phyloP scores from a whole-genome alignment of 2,329 filamentous ascomycete genomes.

The Alternaria panax region DNA sequence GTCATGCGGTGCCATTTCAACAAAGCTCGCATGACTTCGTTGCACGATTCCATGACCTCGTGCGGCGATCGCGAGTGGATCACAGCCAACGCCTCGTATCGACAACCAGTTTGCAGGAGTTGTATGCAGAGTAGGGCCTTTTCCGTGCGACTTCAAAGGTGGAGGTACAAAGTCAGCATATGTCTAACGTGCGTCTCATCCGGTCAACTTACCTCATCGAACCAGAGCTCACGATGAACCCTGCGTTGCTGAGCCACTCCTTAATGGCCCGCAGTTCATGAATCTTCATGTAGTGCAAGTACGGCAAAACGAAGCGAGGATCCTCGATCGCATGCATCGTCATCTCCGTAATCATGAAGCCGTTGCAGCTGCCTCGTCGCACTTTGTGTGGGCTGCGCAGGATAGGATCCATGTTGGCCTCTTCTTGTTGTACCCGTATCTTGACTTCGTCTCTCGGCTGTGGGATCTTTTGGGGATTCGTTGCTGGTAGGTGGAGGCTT shows the following conservation, averaged over 20 bases:
- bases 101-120: conserved; percentile 33
- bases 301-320: conserved; percentile 25
- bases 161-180: background rate
- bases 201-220: conserved; percentile 16
- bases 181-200: background rate
- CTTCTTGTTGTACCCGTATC: conserved; percentile 24
- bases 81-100: conserved; percentile 38
- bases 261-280: conserved; percentile 36
- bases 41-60: conserved; percentile 31
- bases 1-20: conserved; percentile 35
- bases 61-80: conserved; percentile 39
- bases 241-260: conserved; percentile 25
- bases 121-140: conserved; percentile 39
- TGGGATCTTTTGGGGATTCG: conserved; percentile 10
- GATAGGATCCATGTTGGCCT: conserved; percentile 6
- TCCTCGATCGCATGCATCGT: conserved; percentile 30
- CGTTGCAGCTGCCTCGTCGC: conserved; percentile 30
- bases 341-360: conserved; percentile 24
- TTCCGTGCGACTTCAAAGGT: conserved; percentile 24
- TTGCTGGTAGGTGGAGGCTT: background rate
- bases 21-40: conserved; percentile 36
- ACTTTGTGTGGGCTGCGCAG: conserved; percentile 26
- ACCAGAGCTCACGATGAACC: conserved; percentile 21
- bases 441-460: conserved; percentile 22
- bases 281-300: conserved; percentile 33